phyloP scores from a whole-genome alignment of 2,329 filamentous ascomycete genomes.

The Fusarium algeriense region DNA sequence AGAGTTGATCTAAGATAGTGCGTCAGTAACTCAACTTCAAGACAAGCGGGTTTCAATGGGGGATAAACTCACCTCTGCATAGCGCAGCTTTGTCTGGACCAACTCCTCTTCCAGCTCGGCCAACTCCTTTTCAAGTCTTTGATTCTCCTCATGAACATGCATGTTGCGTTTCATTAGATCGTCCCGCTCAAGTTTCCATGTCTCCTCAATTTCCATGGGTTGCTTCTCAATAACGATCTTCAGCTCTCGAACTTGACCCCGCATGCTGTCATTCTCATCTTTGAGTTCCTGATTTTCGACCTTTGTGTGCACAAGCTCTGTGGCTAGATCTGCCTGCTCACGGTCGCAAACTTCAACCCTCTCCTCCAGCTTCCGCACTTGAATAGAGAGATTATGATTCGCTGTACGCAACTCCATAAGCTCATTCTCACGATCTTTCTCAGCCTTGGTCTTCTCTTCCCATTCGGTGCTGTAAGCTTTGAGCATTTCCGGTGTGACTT shows the following conservation, averaged over 20 bases:
- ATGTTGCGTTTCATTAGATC: constrained; percentile 91
- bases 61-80: constrained; percentile 83
- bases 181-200: constrained; percentile 87
- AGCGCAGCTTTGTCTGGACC: constrained; percentile 93
- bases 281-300: constrained; percentile 91
- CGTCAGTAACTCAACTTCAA: constrained; percentile 28
- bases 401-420: constrained; percentile 77
- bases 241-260: constrained; percentile 86
- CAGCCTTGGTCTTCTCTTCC: constrained; percentile 88
- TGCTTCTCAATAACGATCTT: constrained; percentile 90
- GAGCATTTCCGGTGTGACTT: constrained; percentile 85
- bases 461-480: constrained; percentile 86
- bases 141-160: constrained; percentile 94
- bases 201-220: constrained; percentile 86
- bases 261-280: constrained; percentile 90
- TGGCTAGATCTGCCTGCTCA: constrained; percentile 91
- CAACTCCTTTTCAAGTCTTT: constrained; percentile 88
- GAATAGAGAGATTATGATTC: constrained; percentile 76
- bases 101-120: constrained; percentile 91
- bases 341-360: constrained; percentile 88
- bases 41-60: not conserved
- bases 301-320: constrained; percentile 90
- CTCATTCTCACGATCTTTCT: constrained; percentile 86
- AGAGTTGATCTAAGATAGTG: constrained; percentile 69
- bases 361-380: constrained; percentile 88